Conservation (phyloP, 139 green algal species). For the Chlamydomonas asymmetrica region DNA sequence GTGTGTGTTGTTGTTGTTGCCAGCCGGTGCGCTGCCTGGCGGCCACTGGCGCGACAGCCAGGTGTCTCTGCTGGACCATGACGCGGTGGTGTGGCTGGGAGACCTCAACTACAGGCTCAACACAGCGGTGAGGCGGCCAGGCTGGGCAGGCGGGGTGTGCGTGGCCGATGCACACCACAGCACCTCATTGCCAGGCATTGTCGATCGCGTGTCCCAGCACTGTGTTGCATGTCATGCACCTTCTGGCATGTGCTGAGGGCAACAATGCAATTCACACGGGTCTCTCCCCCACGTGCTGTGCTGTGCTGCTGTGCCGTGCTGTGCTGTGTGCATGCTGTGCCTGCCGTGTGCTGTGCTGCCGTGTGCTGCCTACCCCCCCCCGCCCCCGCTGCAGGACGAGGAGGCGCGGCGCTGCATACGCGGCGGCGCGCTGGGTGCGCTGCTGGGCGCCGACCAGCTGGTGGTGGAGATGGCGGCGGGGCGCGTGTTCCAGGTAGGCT, state of each 20-base stretch:
- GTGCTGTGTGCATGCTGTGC: no score
- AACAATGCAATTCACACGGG: no score
- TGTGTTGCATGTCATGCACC: no score
- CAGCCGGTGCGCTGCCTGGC: no score
- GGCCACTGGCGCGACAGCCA: slow-evolving; percentile 41
- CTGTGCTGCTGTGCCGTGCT: no score
- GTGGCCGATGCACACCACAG: neutral
- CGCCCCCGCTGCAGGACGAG: slow-evolving; percentile 26
- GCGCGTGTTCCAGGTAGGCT: slow-evolving; percentile 53
- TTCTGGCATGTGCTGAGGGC: no score
- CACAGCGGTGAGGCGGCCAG: neutral
- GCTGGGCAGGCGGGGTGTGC: neutral
- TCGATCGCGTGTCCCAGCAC: no score
- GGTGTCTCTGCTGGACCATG: slow-evolving; percentile 29
- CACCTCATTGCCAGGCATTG: no score
- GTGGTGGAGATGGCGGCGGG: slow-evolving; percentile 48
- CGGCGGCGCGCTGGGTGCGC: slow-evolving; percentile 28
- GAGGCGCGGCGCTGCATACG: slow-evolving; percentile 31
- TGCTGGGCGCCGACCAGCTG: slow-evolving; percentile 70
- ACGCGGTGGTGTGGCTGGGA: slow-evolving; percentile 79
- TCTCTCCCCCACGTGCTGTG: no score
- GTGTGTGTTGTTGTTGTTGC: no score
- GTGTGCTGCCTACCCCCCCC: no score
- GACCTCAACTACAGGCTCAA: slow-evolving; percentile 91
- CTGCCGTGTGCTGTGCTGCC: no score